Base-by-base conservation (phyloP, 2,329 filamentous ascomycete genomes). In the Ascochyta koolunga region DNA sequence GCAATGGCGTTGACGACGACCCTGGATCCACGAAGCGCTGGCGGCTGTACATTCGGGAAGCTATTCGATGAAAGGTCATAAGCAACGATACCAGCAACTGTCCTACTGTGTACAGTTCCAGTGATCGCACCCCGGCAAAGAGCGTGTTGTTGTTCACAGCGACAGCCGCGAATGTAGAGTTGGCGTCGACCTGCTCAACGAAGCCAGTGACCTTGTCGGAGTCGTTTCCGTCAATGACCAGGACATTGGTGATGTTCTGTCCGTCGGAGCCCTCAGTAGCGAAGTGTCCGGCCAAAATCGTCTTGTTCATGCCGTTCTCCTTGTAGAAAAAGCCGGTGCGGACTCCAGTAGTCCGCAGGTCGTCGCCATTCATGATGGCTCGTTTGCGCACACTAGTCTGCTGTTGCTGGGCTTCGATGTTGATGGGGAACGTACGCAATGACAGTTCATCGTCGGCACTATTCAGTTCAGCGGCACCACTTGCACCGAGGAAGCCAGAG, bases 201-300 rank as follows among this genome's bases (percentile, higher is more conserved):
- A 97, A 79, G 9, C 93, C 93, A 22, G 82, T 87, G 15, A 96
- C 80, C 3, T 80, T 78, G 62, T 89, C 79, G 21, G 80, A 80
- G 56, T 90, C 80, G n/a, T 86, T 84, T 37, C 88, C 88, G 72
- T 97, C 90, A 57, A 98, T 85, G 60, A 99, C 84, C 32, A 89
- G 80, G 15, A 99, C 79, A 66, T 97, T 98, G 61, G 91, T 82
- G 56, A 97, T 82, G 5, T 82, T 81, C 3, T 88, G 86, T 19
- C 87, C 90, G 62, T 93, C 84, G 7, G 82, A 83, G 13, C 84
- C 84, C 25, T 80, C 85, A 1, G 90, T 87, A 7, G 84, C 84
- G 71, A 99, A 99, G 66, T 92, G 91, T 1, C 95, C 95, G 42
- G 88, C 95, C 24, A 98, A 81, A 33, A 98, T 84, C 0, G 95